Conservation (phyloP, 148 eudicot genomes). For the Heliamphora exappendiculata region DNA sequence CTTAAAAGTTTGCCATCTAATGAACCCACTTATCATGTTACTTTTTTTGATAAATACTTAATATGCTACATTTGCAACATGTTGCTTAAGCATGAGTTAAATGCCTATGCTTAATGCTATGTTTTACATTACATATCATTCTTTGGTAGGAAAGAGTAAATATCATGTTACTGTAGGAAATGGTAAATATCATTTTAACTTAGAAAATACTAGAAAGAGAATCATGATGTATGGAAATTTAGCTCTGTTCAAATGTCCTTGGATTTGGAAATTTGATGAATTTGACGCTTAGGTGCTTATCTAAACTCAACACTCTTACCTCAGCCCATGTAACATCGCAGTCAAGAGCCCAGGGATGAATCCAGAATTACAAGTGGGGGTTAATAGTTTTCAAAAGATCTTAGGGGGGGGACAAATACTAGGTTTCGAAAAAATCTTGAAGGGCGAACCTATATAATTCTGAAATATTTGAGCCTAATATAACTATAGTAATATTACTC, state of each 20-base stretch:
- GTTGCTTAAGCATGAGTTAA: neutral
- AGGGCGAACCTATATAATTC: no score
- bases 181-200: neutral
- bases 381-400: no score
- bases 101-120: neutral
- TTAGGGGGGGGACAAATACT: no score
- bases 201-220: no score
- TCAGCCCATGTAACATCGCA: neutral
- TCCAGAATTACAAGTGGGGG: no score
- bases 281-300: neutral
- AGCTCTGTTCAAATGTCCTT: neutral
- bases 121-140: neutral
- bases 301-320: neutral
- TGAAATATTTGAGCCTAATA: no score
- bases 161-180: neutral
- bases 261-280: neutral
- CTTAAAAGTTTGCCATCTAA: neutral
- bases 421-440: no score
- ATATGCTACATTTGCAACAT: neutral
- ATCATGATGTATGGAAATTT: neutral
- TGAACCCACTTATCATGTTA: neutral
- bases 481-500: no score
- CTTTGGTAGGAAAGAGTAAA: neutral
- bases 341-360: no score
- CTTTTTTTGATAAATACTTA: neutral